Evolutionary conservation across 139 green algal genomes (phyloP), one percentile per base, ranked within the genome.

Genomic region (Mesotaenium endlicherianum): DNA sequence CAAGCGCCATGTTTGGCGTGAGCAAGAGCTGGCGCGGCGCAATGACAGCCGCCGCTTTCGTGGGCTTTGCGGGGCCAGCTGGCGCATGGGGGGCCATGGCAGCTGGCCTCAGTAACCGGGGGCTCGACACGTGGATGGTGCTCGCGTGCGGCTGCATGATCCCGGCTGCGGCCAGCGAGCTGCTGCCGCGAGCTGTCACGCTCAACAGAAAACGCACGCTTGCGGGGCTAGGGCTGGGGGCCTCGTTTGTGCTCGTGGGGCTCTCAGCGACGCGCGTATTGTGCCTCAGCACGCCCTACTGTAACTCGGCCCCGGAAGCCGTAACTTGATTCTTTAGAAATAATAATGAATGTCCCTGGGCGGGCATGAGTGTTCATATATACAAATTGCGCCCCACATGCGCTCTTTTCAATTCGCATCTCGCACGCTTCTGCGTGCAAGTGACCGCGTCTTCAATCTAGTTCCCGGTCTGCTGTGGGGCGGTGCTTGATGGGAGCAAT

Each of bases 301-400:
- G 77, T 31, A 84, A 55, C 68, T 71, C 77, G 14, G 77, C 77
- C 36, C 77, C 77, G 1, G 77, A 60, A 55, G 77, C 77, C 3
- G 16, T 84, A 26, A 84, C 77, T 47, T 84, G 68, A 84, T 14
- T 77, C 8, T 36, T 55, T n/a, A 36, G 69, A 36, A 39, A 14
- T 14, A 45, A n/a, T 3, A 50, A n/a, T n/a, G n/a, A n/a, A n/a
- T n/a, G n/a, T n/a, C n/a, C n/a, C n/a, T n/a, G n/a, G n/a, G n/a
- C n/a, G n/a, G n/a, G n/a, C n/a, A n/a, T n/a, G n/a, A n/a, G n/a
- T n/a, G n/a, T n/a, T n/a, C n/a, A n/a, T n/a, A n/a, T n/a, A n/a
- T n/a, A n/a, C n/a, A n/a, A n/a, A n/a, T n/a, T n/a, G n/a, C n/a
- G n/a, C n/a, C n/a, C n/a, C n/a, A n/a, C n/a, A 43, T 20, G 30